Conservation (phyloP, 2,329 filamentous ascomycete genomes). For the Gaeumannomyces sp. region DNA sequence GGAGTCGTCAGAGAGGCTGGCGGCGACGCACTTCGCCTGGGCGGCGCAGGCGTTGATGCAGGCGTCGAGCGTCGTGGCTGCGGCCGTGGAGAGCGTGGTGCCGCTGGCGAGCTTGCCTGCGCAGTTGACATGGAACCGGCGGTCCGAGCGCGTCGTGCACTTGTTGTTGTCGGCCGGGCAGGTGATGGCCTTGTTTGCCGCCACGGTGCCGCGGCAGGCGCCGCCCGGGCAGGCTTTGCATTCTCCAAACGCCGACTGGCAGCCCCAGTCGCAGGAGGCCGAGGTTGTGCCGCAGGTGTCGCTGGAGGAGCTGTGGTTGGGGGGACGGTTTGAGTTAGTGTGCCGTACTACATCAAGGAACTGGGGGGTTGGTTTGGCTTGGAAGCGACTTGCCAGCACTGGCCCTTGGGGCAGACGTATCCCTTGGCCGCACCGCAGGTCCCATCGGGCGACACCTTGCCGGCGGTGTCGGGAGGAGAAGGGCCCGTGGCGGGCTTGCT, state of each 20-base stretch:
- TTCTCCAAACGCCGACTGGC: slow-evolving; percentile 13
- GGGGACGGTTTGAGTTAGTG: not conserved
- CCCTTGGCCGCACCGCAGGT: not conserved
- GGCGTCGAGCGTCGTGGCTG: not conserved
- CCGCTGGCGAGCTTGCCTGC: not conserved
- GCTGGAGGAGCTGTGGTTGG: slow-evolving; percentile 9
- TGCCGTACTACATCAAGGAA: no score
- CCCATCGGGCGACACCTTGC: slow-evolving; percentile 5
- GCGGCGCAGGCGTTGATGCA: slow-evolving; percentile 2
- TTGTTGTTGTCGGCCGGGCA: not conserved
- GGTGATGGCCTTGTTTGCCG: slow-evolving; percentile 18
- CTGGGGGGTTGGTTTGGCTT: no score
- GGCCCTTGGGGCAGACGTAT: not conserved
- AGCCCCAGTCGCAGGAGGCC: slow-evolving; percentile 15
- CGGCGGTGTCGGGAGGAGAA: not conserved
- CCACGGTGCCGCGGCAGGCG: not conserved
- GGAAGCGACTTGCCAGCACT: slow-evolving; percentile 8
- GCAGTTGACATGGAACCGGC: slow-evolving; percentile 5
- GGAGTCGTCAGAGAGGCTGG: not conserved
- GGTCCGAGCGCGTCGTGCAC: not conserved
- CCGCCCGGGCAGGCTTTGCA: slow-evolving; percentile 10
- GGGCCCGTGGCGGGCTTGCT: not conserved
- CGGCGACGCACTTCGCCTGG: not conserved
- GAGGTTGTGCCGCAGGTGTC: slow-evolving; percentile 13
- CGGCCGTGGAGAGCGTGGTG: not conserved